Evolutionary conservation across 495 filamentous ascomycete genomes (phyloP).

Genomic region (Lasiosphaeria hispida): DNA sequence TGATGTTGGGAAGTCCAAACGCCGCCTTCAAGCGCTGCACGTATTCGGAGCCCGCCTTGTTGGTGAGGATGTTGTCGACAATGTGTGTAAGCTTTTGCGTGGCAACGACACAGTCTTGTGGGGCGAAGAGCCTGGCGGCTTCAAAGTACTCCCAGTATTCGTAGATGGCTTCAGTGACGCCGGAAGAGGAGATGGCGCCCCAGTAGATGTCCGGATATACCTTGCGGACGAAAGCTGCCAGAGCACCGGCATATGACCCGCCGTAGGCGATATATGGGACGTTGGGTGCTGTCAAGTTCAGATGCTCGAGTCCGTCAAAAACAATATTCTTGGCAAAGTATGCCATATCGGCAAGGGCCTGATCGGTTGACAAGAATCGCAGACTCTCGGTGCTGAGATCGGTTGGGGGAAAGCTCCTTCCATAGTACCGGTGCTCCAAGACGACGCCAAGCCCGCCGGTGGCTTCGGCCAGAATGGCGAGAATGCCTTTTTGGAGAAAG

Average conservation of each 20-base stretch:
- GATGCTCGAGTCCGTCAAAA: constrained; percentile 62
- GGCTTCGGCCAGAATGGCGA: constrained; percentile 57
- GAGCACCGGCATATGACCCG: constrained; percentile 71
- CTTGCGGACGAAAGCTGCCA: constrained; percentile 67
- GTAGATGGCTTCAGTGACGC: constrained; percentile 66
- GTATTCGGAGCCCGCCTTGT: constrained; percentile 44
- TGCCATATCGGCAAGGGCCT: constrained; percentile 67
- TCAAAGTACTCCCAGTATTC: constrained; percentile 73
- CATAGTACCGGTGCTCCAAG: constrained; percentile 75
- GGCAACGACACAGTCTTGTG: constrained; percentile 50
- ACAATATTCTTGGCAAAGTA: constrained; percentile 68
- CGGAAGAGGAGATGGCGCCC: constrained; percentile 68
- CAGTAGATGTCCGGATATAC: constrained; percentile 67
- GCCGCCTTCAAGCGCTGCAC: constrained; percentile 51
- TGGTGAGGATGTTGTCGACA: constrained; percentile 64
- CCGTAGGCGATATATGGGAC: constrained; percentile 70
- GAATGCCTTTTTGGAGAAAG: constrained; percentile 68
- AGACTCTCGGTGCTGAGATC: constrained; percentile 63
- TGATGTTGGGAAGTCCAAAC: constrained; percentile 59
- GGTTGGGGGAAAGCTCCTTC: constrained; percentile 55
- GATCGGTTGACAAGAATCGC: constrained; percentile 73
- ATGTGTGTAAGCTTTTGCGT: constrained; percentile 58
- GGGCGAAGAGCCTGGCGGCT: constrained; percentile 55
- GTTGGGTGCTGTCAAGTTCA: constrained; percentile 54
- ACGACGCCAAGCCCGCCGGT: constrained; percentile 71